Conservation (phyloP, 2,329 filamentous ascomycete genomes). For the Paraphoma sp. region DNA sequence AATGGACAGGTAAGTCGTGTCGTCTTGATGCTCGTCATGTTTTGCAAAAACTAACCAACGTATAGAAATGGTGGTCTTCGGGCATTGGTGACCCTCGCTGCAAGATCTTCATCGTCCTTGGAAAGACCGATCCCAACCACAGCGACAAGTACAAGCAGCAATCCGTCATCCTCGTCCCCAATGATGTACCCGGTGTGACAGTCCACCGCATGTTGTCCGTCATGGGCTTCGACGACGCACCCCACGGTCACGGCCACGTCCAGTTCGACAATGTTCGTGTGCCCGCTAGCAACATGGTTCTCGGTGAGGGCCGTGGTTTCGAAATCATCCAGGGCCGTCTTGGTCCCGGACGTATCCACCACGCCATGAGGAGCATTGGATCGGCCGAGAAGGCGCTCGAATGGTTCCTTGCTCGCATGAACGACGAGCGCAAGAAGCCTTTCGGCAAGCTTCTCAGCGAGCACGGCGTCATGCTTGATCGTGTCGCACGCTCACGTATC, state of each 20-base stretch:
- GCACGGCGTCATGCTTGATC: constrained; percentile 94
- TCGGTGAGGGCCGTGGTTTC: constrained; percentile 92
- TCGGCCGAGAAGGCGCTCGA: constrained; percentile 90
- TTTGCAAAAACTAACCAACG: constrained; percentile 45
- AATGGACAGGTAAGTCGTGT: constrained; percentile 73
- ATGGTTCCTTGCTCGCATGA: constrained; percentile 93
- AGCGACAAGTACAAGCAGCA: constrained; percentile 85
- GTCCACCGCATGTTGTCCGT: constrained; percentile 92
- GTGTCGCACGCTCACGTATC: constrained; percentile 88
- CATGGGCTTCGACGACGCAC: constrained; percentile 97
- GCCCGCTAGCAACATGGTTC: constrained; percentile 80
- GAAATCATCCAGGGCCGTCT: constrained; percentile 98
- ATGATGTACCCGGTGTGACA: constrained; percentile 82
- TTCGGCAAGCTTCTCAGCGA: constrained; percentile 87
- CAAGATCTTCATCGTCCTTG: constrained; percentile 95
- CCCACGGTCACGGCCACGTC: constrained; percentile 95
- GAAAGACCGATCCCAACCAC: constrained; percentile 82
- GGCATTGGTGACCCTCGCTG: constrained; percentile 93
- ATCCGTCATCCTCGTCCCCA: constrained; percentile 88
- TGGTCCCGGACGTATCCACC: constrained; percentile 94
- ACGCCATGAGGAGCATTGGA: constrained; percentile 95
- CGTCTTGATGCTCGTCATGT: too few relatives aligned
- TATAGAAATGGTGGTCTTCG: constrained; percentile 99
- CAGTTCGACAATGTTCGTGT: constrained; percentile 89
- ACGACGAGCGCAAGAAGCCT: constrained; percentile 87